Conservation (phyloP, 306 rosid genomes). For the Castanea mollissima region DNA sequence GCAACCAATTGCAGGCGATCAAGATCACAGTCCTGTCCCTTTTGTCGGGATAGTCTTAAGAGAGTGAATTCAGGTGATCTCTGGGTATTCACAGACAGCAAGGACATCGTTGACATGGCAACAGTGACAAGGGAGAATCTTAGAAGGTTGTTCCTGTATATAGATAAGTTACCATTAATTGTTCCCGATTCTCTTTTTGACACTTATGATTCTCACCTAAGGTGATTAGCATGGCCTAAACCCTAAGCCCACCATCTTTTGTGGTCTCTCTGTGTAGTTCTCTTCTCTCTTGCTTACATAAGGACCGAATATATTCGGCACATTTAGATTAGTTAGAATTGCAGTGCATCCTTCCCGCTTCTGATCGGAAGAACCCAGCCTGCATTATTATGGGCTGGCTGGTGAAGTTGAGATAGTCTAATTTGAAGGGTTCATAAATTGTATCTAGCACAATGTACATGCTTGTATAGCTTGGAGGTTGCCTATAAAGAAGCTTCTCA, state of each 20-base stretch:
- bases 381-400: conserved; percentile 55
- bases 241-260: conserved; percentile 6
- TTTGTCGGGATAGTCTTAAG: conserved; percentile 88
- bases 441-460: conserved; percentile 72
- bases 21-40: conserved; percentile 91
- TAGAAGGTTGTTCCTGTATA: conserved; percentile 78
- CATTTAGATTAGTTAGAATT: conserved; percentile 48
- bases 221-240: conserved; percentile 42
- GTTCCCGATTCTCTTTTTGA: conserved; percentile 81
- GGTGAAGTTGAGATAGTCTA: conserved; percentile 57
- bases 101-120: conserved; percentile 73
- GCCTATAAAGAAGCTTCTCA: conserved; percentile 32
- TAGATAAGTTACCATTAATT: conserved; percentile 82
- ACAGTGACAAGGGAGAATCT: conserved; percentile 84
- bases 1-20: conserved; percentile 58
- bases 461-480: conserved; percentile 65
- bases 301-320: conserved; percentile 32
- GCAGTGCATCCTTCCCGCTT: conserved; percentile 57
- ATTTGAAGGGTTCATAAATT: conserved; percentile 39
- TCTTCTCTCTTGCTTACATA: conserved; percentile 24
- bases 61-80: conserved; percentile 92
- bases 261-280: conserved; percentile 41
- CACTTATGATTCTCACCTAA: conserved; percentile 75
- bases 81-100: conserved; percentile 76
- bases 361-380: conserved; percentile 48